Base-by-base conservation (phyloP, 225 moss, liverwort and hornwort genomes). In the Climacium dendroides region DNA sequence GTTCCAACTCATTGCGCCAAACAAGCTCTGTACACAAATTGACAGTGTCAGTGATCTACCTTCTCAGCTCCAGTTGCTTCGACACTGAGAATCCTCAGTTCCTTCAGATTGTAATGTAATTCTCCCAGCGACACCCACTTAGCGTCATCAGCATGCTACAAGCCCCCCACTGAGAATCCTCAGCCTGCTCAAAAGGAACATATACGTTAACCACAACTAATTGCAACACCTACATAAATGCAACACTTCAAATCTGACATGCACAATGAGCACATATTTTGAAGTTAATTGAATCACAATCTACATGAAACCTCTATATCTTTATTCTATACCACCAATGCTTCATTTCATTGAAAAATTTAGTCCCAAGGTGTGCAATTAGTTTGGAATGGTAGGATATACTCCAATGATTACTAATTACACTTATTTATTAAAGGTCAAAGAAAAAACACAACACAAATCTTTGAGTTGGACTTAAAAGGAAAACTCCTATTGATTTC, bases 341-440 rank as follows among this genome's bases (percentile, higher is more conserved):
- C 37, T 55, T 55, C 9, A 76, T 23, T 35, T 35, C 15, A 54
- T 24, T 54, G 53, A 76, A 54, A 55, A 55, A 25, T 37, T 55
- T 15, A 26, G 6, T 5, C 10, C 16, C 6, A 10, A 24, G 6
- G 16, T 1, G 0, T 10, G 23, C 9, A 24, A n/a, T 6, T 35
- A 9, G 14, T 22, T 3, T n/a, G 0, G 2, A 15, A 14, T 24
- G 35, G 24, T n/a, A 76, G 53, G 15, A 6, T 25, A 37, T 26
- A 16, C 26, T 78, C 25, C 57, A 37, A 37, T 77, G 37, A 26
- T 17, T 35, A 10, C n/a, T n/a, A n/a, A 15, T 25, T 10, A 55
- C 10, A 37, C 55, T n/a, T 55, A 8, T 8, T 24, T 54, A 26
- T 11, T 26, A 26, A 55, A 37, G 37, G 26, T 57, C 16, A 57